Evolutionary conservation across 768 basidiomycete species (phyloP).

Genomic region (Russula brevipes): DNA sequence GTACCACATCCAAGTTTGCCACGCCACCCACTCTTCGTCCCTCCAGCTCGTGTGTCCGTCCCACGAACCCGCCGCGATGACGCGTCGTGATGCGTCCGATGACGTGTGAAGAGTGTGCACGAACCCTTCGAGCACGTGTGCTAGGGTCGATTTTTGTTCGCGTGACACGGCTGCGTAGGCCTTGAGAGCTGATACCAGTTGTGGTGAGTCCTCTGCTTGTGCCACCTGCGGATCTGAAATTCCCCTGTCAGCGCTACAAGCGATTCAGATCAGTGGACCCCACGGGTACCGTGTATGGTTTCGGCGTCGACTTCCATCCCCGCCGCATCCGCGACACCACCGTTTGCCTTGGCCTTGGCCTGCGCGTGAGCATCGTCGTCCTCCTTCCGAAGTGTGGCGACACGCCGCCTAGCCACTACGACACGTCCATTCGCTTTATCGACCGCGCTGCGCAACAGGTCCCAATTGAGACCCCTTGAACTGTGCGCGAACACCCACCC

Average conservation of each 20-base stretch:
- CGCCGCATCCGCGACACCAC: conserved; percentile 37
- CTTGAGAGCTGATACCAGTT: conserved; percentile 65
- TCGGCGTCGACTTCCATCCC: conserved; percentile 70
- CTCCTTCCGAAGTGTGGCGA: conserved; percentile 73
- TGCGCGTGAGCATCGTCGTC: conserved; percentile 81
- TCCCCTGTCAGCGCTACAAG: not conserved
- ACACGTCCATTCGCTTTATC: conserved; percentile 92
- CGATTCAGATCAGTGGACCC: not conserved
- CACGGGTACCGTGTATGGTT: conserved; percentile 50
- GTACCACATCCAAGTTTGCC: conserved; percentile 92
- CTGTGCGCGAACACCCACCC: conserved; percentile 72
- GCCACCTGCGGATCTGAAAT: conserved; percentile 37
- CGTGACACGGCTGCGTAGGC: conserved; percentile 67
- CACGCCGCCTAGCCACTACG: conserved; percentile 66
- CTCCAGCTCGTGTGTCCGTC: conserved; percentile 63
- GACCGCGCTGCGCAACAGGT: conserved; percentile 71
- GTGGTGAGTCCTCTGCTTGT: conserved; percentile 55
- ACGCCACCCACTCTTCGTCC: conserved; percentile 71
- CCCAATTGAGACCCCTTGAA: conserved; percentile 71
- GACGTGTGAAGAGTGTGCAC: conserved; percentile 35
- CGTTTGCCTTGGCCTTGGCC: conserved; percentile 55
- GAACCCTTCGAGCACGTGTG: conserved; percentile 72
- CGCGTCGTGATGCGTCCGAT: conserved; percentile 47
- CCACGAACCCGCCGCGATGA: conserved; percentile 68
- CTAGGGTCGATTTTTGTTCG: conserved; percentile 71